Base-by-base conservation (phyloP, 805 yeast genomes). In the Isabelozyma pseudorhagii region DNA sequence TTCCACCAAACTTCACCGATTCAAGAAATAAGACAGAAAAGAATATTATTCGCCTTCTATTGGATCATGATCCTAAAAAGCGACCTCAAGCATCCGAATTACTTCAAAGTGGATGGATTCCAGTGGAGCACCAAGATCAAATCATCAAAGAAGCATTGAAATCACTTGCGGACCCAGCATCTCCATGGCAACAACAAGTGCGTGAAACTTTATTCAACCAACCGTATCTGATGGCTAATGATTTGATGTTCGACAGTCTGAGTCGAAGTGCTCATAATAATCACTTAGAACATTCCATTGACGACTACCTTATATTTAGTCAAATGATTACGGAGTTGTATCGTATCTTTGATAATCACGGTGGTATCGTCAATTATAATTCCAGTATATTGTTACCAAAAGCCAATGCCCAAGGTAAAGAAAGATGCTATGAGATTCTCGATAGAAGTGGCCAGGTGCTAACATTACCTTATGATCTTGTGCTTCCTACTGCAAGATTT, bases 121-220 rank as follows among this genome's bases (percentile, higher is more conserved):
- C 97, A 0, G 88, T 89, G 0, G 90, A 89, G 50, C 93, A 90
- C 54, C 96, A 91, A 59, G 97, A 94, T 61, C 89, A 88, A 60
- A 80, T 90, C 9, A 87, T 94, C 51, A 87, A 89, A 60, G 96
- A 91, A 60, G 97, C 97, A 0, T 72, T 94, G 54, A 83, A 84
- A 55, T 88, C 91, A 28, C 68, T 94, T 50, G 87, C 96, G 0
- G 92, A 91, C 63, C 93, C 97, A 0, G 83, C 94, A 0, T 89
- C 97, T 0, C 92, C 96, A 1, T 91, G 97, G 96, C 94, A 92
- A 55, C 89, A 84, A 54, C 96, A 91, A 64, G 97, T 94, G 0
- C 79, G 97, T 60, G 87, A 86, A 47, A 87, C 94, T 0, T 69
- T 94, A 36, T 94, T 94, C 65, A 77, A 87, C 13, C 96, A 89